phyloP scores from a whole-genome alignment of 2,329 filamentous ascomycete species.

The Arachnomyces sp. region DNA sequence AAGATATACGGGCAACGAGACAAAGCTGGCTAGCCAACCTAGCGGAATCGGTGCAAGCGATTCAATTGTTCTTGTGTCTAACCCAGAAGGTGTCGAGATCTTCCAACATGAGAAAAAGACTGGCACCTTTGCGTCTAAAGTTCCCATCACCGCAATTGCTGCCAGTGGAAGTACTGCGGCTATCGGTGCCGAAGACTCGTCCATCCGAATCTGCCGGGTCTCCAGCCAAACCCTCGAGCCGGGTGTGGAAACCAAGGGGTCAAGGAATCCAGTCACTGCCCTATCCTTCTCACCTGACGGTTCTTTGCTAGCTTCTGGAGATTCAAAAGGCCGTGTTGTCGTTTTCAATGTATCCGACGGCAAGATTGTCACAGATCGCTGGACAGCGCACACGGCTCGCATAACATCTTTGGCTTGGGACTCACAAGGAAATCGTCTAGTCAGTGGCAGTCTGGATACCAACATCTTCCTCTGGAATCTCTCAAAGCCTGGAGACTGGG shows the following conservation, averaged over 20 bases:
- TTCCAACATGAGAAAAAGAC: constrained; percentile 51
- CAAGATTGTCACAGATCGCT: constrained; percentile 69
- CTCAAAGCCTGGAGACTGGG: constrained; percentile 68
- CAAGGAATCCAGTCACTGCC: constrained; percentile 63
- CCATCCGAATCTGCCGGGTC: constrained; percentile 64
- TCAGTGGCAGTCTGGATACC: constrained; percentile 79
- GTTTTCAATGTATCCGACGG: constrained; percentile 63
- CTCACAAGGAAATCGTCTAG: constrained; percentile 64
- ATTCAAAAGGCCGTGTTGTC: constrained; percentile 76
- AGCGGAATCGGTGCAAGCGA: constrained; percentile 57
- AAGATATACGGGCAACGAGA: constrained; percentile 62
- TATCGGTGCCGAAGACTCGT: constrained; percentile 66
- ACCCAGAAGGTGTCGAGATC: constrained; percentile 51
- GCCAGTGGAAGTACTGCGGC: constrained; percentile 61
- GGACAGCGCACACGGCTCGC: constrained; percentile 62
- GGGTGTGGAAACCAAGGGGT: constrained; percentile 54
- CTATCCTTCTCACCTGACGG: constrained; percentile 77
- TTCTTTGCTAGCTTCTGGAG: constrained; percentile 71
- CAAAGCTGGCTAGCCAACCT: constrained; percentile 69
- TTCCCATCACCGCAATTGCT: constrained; percentile 62
- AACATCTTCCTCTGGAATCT: constrained; percentile 91
- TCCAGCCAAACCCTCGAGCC: constrained; percentile 51
- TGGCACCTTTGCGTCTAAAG: constrained; percentile 53
- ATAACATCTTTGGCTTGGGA: constrained; percentile 71
- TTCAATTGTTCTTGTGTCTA: constrained; percentile 50